Conservation (phyloP, 2,329 filamentous ascomycete genomes). For the Phaeosphaeria sp. region DNA sequence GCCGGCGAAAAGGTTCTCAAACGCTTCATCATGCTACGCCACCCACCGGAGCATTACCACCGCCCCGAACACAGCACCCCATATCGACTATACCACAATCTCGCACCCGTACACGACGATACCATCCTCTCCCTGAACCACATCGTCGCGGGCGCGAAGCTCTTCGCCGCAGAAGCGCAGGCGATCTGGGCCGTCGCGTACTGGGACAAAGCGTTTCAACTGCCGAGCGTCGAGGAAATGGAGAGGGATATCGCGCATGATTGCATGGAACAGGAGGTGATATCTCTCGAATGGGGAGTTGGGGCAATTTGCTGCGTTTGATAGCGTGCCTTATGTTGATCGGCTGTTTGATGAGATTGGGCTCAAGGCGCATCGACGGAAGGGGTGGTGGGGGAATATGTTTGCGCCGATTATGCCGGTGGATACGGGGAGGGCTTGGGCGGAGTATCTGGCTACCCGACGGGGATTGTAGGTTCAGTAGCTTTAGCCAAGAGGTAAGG, state of each 20-base stretch:
- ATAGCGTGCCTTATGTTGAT: constrained; percentile 5
- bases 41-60: constrained; percentile 15
- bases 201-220: constrained; percentile 8
- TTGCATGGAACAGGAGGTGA: constrained; percentile 3
- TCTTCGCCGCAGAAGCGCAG: constrained; percentile 20
- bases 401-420: constrained; percentile 8
- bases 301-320: constrained; percentile 11
- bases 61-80: constrained; percentile 10
- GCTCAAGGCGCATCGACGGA: constrained; percentile 5
- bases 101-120: constrained; percentile 17
- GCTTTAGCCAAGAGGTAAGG: background rate
- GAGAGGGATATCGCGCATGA: constrained; percentile 12
- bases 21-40: constrained; percentile 13
- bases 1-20: constrained; percentile 10
- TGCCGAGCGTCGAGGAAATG: constrained; percentile 6
- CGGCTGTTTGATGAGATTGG: constrained; percentile 5
- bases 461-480: background rate
- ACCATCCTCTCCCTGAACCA: constrained; percentile 26
- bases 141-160: constrained; percentile 11
- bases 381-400: constrained; percentile 9
- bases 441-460: constrained; percentile 4
- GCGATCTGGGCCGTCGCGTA: constrained; percentile 26
- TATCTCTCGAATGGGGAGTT: constrained; percentile 59
- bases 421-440: constrained; percentile 11
- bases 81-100: constrained; percentile 21